Base-by-base conservation (phyloP, 441 rosid species). In the Euphorbia schlechtendalii region DNA sequence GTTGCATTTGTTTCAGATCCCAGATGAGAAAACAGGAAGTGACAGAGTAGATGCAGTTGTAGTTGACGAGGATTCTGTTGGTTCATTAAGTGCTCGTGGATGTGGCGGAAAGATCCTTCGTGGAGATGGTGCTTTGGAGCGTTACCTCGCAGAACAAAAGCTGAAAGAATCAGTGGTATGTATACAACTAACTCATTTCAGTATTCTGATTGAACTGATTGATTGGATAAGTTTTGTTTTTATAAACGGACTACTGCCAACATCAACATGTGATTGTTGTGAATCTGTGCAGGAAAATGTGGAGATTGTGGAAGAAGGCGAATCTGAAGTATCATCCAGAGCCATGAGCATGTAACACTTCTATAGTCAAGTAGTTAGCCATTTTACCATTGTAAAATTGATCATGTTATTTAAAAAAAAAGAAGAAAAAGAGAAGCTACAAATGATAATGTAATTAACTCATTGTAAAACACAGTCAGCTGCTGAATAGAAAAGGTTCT, bases 21-120 rank as follows among this genome's bases (percentile, higher is more conserved):
- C 98, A n/a, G 96, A 93, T 68, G 68, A 69, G 36, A 82, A 75
- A 72, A 77, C 78, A 4, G 97, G 92, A 65, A 76, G 61, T 1
- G 82, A 84, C 51, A 79, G 81, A 74, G 78, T 90, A 56, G 97
- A 90, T 69, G 95, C 91, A 0, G 98, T 93, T 73, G 82, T 81
- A 59, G 84, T 93, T 65, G 96, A 88, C 28, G 92, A 81, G 69
- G 89, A 86, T 69, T 84, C 96, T 55, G 86, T 85, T 36, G 89
- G 95, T 59, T 71, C 85, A 12, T 68, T 72, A 57, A 71, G 76
- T 64, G 68, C 82, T 64, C 80, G 74, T 54, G 87, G 98, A 58
- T 79, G 82, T 59, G 89, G 91, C 63, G 97, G 92, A 40, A 88
- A 81, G 73, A 56, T 93, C 69, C 90, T 90, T 60, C 75, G 71